A percentile compares a stretch with the other conserved stretches of the same genome.
Conservation (phyloP, 306 rosid genomes). For the Chamaecrista fasciculata region DNA sequence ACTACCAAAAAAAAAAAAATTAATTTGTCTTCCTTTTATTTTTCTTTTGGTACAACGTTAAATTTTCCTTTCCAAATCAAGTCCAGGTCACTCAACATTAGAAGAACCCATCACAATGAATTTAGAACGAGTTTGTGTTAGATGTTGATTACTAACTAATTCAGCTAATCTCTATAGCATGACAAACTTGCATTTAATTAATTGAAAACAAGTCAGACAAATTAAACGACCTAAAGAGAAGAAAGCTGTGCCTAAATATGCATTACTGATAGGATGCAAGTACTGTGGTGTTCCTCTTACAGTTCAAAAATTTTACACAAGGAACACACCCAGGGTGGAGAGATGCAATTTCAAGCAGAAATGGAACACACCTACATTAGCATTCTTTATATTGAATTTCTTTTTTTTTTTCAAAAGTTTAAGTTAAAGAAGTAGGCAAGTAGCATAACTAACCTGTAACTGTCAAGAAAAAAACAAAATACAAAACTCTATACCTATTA, state of each 20-base stretch:
- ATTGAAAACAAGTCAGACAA: background rate
- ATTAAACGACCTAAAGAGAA: background rate
- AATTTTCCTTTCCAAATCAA: background rate
- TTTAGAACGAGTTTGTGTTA: background rate
- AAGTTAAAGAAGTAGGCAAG: too few species aligned
- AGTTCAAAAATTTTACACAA: too few species aligned
- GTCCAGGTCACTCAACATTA: background rate
- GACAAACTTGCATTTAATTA: background rate
- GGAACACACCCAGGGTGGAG: too few species aligned
- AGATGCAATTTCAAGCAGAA: too few species aligned
- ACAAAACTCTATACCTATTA: too few species aligned
- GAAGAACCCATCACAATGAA: background rate
- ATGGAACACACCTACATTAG: too few species aligned
- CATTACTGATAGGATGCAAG: constrained; percentile 9
- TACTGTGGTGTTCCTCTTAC: too few species aligned
- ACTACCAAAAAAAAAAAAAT: too few species aligned
- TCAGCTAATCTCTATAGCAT: background rate
- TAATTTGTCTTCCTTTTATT: background rate
- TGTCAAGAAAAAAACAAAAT: too few species aligned
- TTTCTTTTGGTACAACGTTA: background rate
- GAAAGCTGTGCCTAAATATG: background rate
- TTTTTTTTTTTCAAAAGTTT: too few species aligned
- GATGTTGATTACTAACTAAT: background rate
- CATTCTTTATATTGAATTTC: too few species aligned
- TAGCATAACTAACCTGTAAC: too few species aligned